phyloP scores from a whole-genome alignment of 2,329 filamentous ascomycete species.

The Colletotrichum spinosum region DNA sequence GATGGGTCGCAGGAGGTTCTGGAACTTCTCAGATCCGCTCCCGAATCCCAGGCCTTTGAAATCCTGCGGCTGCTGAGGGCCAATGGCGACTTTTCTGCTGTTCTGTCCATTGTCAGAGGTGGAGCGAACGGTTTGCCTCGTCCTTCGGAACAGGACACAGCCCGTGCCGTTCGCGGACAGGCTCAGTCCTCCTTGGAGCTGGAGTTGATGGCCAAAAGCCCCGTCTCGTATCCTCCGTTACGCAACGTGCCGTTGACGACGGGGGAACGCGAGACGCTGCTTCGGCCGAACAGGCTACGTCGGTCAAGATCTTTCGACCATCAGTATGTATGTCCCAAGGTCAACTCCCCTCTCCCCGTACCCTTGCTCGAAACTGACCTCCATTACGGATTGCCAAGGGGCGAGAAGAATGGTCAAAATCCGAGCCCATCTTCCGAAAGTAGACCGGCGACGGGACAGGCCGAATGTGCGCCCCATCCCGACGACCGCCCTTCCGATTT shows the following conservation, averaged over 20 bases:
- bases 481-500: not conserved
- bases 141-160: not conserved
- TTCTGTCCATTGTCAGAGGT: slow-evolving; percentile 40
- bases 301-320: slow-evolving; percentile 26
- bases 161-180: not conserved
- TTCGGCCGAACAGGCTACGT: not conserved
- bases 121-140: not conserved
- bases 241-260: slow-evolving; percentile 3
- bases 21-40: slow-evolving; percentile 40
- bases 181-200: slow-evolving; percentile 35
- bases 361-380: not conserved
- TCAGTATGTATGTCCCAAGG: slow-evolving; percentile 23
- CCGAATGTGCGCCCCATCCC: not conserved
- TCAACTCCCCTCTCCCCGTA: not conserved
- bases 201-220: slow-evolving; percentile 43
- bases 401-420: not conserved
- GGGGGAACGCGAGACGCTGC: slow-evolving; percentile 10
- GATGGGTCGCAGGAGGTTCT: slow-evolving; percentile 39
- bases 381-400: not conserved
- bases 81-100: slow-evolving; percentile 39
- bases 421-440: not conserved
- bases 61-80: slow-evolving; percentile 41
- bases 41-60: slow-evolving; percentile 36
- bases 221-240: slow-evolving; percentile 40
- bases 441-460: not conserved